A percentile compares a stretch with the other conserved stretches of the same genome.
These are phyloP conservation scores for Dactylellina leptospora DNA, from an alignment of 2,329 filamentous ascomycete species.

Conservation along the genomic window DNA sequence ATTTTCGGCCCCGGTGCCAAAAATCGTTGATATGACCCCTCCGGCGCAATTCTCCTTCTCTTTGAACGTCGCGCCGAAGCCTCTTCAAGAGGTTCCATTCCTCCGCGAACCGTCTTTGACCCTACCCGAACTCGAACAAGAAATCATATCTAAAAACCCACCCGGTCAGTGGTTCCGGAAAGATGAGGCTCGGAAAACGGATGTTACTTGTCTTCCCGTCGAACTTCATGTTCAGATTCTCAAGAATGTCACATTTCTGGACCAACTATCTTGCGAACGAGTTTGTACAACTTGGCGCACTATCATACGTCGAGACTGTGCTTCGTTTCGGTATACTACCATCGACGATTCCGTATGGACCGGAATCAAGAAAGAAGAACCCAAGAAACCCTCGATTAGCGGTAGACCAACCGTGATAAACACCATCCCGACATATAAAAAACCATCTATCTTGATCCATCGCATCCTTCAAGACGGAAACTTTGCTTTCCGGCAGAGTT, in stretches of 20 bases:
- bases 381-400: background rate
- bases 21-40: background rate
- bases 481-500: conserved; percentile 49
- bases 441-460: conserved; percentile 36
- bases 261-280: conserved; percentile 41
- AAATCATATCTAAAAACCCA: conserved; percentile 20
- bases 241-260: conserved; percentile 19
- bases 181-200: conserved; percentile 6
- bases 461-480: conserved; percentile 47
- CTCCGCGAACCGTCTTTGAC: conserved; percentile 1
- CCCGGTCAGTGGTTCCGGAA: conserved; percentile 46
- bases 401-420: background rate
- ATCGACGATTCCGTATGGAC: conserved; percentile 30
- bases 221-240: conserved; percentile 43
- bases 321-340: conserved; percentile 29
- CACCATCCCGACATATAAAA: background rate
- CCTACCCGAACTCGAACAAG: conserved; percentile 16
- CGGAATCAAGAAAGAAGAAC: conserved; percentile 12
- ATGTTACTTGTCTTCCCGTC: conserved; percentile 39
- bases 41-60: background rate
- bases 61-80: conserved; percentile 11
- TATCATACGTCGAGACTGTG: conserved; percentile 41
- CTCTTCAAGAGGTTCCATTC: conserved; percentile 15
- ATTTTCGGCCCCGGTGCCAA: background rate
- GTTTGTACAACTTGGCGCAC: conserved; percentile 47